A percentile compares a stretch with the other conserved stretches of the same genome.
Evolutionary conservation across 2,329 filamentous ascomycete genomes (phyloP).

Genomic region (Penicillium palitans): DNA sequence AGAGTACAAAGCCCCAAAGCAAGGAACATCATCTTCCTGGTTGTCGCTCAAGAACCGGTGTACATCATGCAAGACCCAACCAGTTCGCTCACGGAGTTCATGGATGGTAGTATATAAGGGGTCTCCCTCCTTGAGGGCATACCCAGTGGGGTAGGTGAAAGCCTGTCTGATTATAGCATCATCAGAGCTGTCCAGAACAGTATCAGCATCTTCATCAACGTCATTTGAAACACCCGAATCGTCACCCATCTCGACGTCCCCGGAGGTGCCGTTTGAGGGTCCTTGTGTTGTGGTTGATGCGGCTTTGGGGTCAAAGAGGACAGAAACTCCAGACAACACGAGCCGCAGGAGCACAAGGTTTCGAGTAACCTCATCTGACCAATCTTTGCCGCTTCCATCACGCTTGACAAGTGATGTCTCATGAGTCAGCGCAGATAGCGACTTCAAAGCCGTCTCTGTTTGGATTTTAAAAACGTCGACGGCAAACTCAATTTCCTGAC

Average conservation of each 20-base stretch:
- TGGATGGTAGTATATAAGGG: slow-evolving; percentile 75
- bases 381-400: slow-evolving; percentile 95
- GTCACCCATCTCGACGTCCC: slow-evolving; percentile 50
- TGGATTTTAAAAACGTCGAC: slow-evolving; percentile 86
- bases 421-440: slow-evolving; percentile 76
- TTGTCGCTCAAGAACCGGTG: slow-evolving; percentile 79
- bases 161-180: slow-evolving; percentile 70
- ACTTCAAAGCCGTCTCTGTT: slow-evolving; percentile 70
- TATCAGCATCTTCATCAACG: slow-evolving; percentile 47
- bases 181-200: slow-evolving; percentile 58
- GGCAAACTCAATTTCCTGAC: slow-evolving; percentile 82
- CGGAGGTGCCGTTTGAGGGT: slow-evolving; percentile 42
- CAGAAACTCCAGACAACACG: slow-evolving; percentile 86
- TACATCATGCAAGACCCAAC: slow-evolving; percentile 76
- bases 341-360: slow-evolving; percentile 84
- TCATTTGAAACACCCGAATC: slow-evolving; percentile 36
- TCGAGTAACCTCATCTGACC: slow-evolving; percentile 94
- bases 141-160: slow-evolving; percentile 86
- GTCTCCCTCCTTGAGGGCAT: slow-evolving; percentile 67
- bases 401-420: slow-evolving; percentile 79
- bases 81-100: slow-evolving; percentile 74
- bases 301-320: slow-evolving; percentile 79
- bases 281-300: slow-evolving; percentile 56
- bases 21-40: slow-evolving; percentile 93
- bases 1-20: slow-evolving; percentile 88